Conservation (phyloP, 2,329 filamentous ascomycete genomes). For the Colletotrichum ledebouriae region DNA sequence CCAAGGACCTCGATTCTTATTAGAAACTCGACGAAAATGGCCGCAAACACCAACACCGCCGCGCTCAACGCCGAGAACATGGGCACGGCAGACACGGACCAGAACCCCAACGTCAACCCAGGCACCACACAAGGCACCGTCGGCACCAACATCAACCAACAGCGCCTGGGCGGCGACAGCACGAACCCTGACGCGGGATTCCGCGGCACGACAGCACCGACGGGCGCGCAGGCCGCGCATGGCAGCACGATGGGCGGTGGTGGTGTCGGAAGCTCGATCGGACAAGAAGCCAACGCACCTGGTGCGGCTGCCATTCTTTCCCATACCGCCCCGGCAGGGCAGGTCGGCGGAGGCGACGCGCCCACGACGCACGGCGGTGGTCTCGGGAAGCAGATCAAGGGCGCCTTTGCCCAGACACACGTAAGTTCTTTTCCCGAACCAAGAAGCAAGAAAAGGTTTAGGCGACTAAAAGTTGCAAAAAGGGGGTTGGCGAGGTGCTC, state of each 20-base stretch:
- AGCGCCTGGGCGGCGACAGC: background rate
- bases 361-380: constrained; percentile 38
- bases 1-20: background rate
- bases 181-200: constrained; percentile 18
- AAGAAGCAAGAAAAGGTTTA: no score
- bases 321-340: background rate
- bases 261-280: constrained; percentile 11
- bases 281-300: background rate
- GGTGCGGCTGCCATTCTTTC: constrained; percentile 9
- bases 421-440: background rate
- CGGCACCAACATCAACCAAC: background rate
- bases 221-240: background rate
- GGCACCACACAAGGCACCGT: background rate
- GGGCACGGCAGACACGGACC: background rate
- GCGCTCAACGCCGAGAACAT: constrained; percentile 11
- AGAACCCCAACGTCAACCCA: constrained; percentile 11
- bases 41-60: constrained; percentile 32
- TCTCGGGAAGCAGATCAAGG: constrained; percentile 34
- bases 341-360: constrained; percentile 36
- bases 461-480: background rate
- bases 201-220: constrained; percentile 1
- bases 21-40: constrained; percentile 8
- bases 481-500: constrained; percentile 41
- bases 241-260: constrained; percentile 1
- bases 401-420: constrained; percentile 39